phyloP scores from a whole-genome alignment of 1,284 basidiomycete species.

The Bondarzewia mesenterica region DNA sequence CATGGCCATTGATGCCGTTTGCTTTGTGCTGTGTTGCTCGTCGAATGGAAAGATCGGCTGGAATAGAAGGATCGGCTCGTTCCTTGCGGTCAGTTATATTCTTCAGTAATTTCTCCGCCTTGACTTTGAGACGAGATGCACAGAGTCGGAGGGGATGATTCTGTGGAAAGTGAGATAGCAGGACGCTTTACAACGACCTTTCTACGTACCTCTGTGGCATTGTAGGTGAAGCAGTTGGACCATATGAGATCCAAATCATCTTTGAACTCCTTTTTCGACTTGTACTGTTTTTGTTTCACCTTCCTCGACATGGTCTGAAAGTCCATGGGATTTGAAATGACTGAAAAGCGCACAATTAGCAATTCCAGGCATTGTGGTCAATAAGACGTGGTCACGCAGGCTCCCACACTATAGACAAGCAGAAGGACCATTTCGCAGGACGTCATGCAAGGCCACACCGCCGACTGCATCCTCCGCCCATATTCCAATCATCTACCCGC shows the following conservation, averaged over 20 bases:
- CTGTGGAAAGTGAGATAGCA: conserved; percentile 18
- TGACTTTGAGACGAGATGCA: conserved; percentile 68
- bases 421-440: too few relatives aligned
- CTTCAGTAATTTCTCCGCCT: conserved; percentile 77
- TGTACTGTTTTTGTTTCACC: conserved; percentile 86
- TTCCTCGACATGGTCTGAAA: conserved; percentile 88
- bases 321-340: conserved; percentile 91
- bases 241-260: conserved; percentile 95
- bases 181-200: background rate
- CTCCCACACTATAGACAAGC: too few relatives aligned
- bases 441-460: too few relatives aligned
- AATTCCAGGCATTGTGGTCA: background rate
- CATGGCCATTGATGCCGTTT: conserved; percentile 28
- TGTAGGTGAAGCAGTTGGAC: conserved; percentile 93
- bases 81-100: conserved; percentile 88
- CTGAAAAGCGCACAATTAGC: conserved; percentile 31
- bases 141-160: conserved; percentile 78
- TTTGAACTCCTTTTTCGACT: conserved; percentile 89
- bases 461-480: too few relatives aligned
- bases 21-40: conserved; percentile 13
- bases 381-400: too few relatives aligned
- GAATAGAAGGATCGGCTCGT: conserved; percentile 54
- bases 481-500: too few relatives aligned
- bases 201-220: conserved; percentile 72
- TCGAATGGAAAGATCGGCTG: conserved; percentile 33